A percentile compares a stretch with the other conserved stretches of the same genome.
Conservation (phyloP, 139 green algal species). For the Picochlorum sp. region DNA sequence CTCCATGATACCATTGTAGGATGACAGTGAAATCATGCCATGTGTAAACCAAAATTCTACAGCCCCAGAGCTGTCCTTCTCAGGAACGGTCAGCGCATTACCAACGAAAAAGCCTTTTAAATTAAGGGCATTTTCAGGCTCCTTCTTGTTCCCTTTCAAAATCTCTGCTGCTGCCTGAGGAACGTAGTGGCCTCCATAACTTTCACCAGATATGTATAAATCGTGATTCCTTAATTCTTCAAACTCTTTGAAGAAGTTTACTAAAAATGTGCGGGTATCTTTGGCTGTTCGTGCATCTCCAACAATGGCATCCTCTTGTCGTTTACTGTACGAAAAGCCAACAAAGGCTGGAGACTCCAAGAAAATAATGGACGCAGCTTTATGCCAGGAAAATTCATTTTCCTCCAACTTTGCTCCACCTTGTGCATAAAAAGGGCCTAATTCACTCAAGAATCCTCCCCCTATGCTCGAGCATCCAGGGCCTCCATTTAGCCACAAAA, state of each 20-base stretch:
- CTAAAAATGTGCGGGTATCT: conserved; percentile 50
- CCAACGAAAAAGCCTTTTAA: conserved; percentile 67
- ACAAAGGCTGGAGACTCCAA: conserved; percentile 76
- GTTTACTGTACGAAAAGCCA: conserved; percentile 72
- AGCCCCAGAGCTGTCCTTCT: conserved; percentile 56
- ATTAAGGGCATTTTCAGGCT: conserved; percentile 9
- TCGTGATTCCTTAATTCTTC: conserved; percentile 27
- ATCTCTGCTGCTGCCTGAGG: conserved; percentile 49
- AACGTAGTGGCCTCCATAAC: conserved; percentile 57
- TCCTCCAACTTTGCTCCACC: conserved; percentile 19
- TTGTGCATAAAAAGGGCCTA: conserved; percentile 59
- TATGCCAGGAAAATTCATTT: conserved; percentile 68
- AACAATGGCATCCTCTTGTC: conserved; percentile 37
- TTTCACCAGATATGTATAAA: conserved; percentile 47
- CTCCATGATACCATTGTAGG: conserved; percentile 8
- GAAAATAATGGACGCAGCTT: conserved; percentile 58
- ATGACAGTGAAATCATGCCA: conserved; percentile 42
- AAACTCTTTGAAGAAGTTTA: conserved; percentile 55
- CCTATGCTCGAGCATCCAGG: conserved; percentile 73
- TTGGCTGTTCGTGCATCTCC: conserved; percentile 43
- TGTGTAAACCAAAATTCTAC: conserved; percentile 66
- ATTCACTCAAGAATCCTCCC: conserved; percentile 71
- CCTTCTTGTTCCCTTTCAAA: conserved; percentile 28
- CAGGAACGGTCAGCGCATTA: conserved; percentile 73
- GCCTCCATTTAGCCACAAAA: conserved; percentile 76